Conservation (phyloP, 2,329 filamentous ascomycete genomes). For the Xylariaceae sp. region DNA sequence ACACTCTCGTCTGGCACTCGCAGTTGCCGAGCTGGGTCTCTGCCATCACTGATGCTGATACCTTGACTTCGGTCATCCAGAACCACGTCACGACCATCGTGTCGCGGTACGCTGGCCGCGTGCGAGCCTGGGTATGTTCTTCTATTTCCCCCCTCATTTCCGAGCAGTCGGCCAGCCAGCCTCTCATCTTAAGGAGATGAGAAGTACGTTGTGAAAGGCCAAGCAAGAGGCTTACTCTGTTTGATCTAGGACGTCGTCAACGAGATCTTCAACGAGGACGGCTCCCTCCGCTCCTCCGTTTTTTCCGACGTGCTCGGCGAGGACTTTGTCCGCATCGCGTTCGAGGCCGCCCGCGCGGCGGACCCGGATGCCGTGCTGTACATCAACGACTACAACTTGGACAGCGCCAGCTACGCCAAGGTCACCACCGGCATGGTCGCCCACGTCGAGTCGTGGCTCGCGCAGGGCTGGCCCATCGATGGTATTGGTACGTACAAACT, state of each 20-base stretch:
- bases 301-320: conserved; percentile 64
- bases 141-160: no score
- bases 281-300: conserved; percentile 51
- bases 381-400: conserved; percentile 68
- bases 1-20: conserved; percentile 42
- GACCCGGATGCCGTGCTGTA: conserved; percentile 64
- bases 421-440: conserved; percentile 38
- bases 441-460: conserved; percentile 46
- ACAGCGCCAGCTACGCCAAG: conserved; percentile 54
- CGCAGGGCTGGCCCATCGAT: conserved; percentile 50
- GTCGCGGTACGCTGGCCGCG: conserved; percentile 53
- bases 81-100: conserved; percentile 53
- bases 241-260: conserved; percentile 52
- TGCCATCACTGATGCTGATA: conserved; percentile 14
- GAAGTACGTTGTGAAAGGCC: no score
- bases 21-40: conserved; percentile 47
- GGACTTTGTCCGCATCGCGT: conserved; percentile 64
- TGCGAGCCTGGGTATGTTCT: conserved; percentile 43
- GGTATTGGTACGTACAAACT: conserved; percentile 40
- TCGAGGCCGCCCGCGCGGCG: conserved; percentile 59
- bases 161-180: no score
- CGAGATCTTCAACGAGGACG: conserved; percentile 57
- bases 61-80: conserved; percentile 48
- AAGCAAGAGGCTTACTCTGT: no score
- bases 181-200: no score